phyloP scores from a whole-genome alignment of 495 filamentous ascomycete genomes.

The Penicillium psychrofluorescens region DNA sequence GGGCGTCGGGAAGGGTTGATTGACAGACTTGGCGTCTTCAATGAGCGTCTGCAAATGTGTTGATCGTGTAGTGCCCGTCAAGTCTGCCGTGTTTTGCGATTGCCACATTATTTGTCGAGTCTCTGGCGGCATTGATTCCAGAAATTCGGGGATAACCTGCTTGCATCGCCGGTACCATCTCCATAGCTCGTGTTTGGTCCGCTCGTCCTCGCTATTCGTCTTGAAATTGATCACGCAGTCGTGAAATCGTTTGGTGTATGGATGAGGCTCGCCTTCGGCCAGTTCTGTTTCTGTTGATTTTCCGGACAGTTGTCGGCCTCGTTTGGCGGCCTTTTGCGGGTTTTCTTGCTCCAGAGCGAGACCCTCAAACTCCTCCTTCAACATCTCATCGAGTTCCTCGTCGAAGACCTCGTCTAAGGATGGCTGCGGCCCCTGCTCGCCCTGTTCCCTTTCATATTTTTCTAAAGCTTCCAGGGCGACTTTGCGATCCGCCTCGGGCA shows the following conservation, averaged over 20 bases:
- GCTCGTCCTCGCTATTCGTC: conserved; percentile 17
- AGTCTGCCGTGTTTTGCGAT: conserved; percentile 40
- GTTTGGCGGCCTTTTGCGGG: conserved; percentile 17
- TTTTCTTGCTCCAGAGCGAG: conserved; percentile 34
- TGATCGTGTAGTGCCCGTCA: conserved; percentile 36
- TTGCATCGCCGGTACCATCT: conserved; percentile 41
- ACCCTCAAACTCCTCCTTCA: conserved; percentile 35
- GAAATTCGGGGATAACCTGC: conserved; percentile 29
- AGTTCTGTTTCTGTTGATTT: conserved; percentile 13
- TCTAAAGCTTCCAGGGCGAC: conserved; percentile 35
- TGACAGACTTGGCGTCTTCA: conserved; percentile 53
- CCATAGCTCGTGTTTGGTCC: conserved; percentile 29
- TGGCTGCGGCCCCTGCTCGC: conserved; percentile 12
- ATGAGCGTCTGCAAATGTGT: conserved; percentile 51
- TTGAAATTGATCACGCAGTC: conserved; percentile 16
- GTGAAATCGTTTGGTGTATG: conserved; percentile 30
- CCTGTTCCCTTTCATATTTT: conserved; percentile 31
- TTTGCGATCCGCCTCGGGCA: conserved; percentile 33
- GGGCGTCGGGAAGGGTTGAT: conserved; percentile 41
- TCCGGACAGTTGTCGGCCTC: not conserved
- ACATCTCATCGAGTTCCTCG: conserved; percentile 36
- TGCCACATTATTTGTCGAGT: conserved; percentile 35
- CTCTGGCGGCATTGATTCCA: conserved; percentile 26
- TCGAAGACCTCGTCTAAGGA: conserved; percentile 36
- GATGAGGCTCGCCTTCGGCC: conserved; percentile 15